phyloP scores from a whole-genome alignment of 2,329 filamentous ascomycete genomes.

The Hypoxylon sp. region DNA sequence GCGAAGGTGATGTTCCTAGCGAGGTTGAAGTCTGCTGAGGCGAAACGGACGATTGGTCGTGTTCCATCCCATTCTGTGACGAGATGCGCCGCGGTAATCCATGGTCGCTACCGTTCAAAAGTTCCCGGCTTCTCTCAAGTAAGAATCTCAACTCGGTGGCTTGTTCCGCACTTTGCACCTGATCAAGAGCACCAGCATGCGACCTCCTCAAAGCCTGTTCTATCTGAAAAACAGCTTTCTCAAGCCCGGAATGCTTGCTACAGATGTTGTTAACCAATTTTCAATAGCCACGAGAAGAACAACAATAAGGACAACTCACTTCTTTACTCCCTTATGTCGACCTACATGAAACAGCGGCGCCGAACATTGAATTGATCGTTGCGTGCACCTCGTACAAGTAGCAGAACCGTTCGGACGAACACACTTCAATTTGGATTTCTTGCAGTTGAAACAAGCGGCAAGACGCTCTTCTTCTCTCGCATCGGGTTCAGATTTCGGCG shows the following conservation, averaged over 20 bases:
- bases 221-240: constrained; percentile 78
- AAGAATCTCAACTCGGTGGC: constrained; percentile 59
- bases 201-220: constrained; percentile 72
- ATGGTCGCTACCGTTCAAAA: constrained; percentile 45
- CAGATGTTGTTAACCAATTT: constrained; percentile 17
- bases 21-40: constrained; percentile 44
- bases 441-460: constrained; percentile 48
- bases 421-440: constrained; percentile 48
- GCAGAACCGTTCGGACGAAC: constrained; percentile 43
- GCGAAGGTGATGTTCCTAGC: constrained; percentile 44
- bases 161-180: constrained; percentile 52
- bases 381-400: constrained; percentile 45
- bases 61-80: constrained; percentile 26
- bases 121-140: constrained; percentile 56
- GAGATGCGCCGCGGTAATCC: constrained; percentile 37
- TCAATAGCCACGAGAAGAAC: too few relatives aligned
- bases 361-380: constrained; percentile 63
- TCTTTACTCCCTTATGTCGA: constrained; percentile 79
- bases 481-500: constrained; percentile 37
- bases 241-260: constrained; percentile 77
- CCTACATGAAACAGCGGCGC: constrained; percentile 78
- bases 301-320: constrained; percentile 64
- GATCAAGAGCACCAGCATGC: constrained; percentile 52
- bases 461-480: constrained; percentile 44
- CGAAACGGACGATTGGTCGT: constrained; percentile 40